phyloP scores from a whole-genome alignment of 352 stramenopile species.

The Pythium insidiosum region DNA sequence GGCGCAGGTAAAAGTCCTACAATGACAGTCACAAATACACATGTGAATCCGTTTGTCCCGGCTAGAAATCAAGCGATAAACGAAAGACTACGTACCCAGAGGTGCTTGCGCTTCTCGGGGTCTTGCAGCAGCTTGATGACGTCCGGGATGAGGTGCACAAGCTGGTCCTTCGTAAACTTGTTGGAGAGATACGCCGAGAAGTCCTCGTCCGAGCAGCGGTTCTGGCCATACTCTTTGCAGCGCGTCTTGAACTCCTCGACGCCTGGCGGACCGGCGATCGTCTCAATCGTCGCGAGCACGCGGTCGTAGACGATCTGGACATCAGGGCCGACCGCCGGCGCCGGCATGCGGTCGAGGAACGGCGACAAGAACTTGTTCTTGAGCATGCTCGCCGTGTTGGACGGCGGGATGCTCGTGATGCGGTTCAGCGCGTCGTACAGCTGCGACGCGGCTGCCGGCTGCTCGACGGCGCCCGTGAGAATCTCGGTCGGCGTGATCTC shows the following conservation, averaged over 20 bases:
- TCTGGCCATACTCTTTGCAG: constrained; percentile 84
- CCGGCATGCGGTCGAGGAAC: constrained; percentile 67
- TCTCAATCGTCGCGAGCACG: constrained; percentile 66
- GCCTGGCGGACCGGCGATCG: constrained; percentile 34
- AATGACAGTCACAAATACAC: not conserved
- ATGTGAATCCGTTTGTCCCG: constrained; percentile 4
- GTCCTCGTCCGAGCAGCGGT: constrained; percentile 62
- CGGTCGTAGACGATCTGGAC: constrained; percentile 84
- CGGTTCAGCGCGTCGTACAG: constrained; percentile 80
- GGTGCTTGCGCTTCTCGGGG: constrained; percentile 71
- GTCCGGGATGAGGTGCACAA: constrained; percentile 67
- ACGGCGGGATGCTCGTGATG: constrained; percentile 62
- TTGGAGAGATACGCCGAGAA: constrained; percentile 59
- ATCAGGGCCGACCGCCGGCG: constrained; percentile 56
- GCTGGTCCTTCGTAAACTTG: constrained; percentile 68
- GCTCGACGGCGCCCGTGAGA: constrained; percentile 71
- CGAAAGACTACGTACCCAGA: constrained; percentile 48
- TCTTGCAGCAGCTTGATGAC: constrained; percentile 81
- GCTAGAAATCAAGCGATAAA: not conserved
- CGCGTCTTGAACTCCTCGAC: constrained; percentile 81
- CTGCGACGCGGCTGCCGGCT: constrained; percentile 68
- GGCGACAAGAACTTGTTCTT: constrained; percentile 60
- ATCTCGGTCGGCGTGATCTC: constrained; percentile 83
- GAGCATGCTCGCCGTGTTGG: constrained; percentile 30
- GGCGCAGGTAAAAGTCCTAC: constrained; percentile 68